Conservation (phyloP, 306 rosid species). For the Cercis canadensis region DNA sequence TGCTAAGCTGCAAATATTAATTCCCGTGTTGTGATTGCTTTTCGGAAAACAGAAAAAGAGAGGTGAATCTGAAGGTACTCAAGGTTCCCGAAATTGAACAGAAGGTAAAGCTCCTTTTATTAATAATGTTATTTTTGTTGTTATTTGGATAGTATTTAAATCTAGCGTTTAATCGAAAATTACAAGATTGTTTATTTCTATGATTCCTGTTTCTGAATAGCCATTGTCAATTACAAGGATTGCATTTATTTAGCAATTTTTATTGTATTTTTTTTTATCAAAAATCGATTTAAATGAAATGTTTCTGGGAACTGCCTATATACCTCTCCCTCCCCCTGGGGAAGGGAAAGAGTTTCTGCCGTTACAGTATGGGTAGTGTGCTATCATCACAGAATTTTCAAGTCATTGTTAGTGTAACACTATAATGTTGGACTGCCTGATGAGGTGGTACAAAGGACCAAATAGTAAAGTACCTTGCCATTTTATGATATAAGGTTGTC, state of each 20-base stretch:
- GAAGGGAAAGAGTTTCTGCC: no score
- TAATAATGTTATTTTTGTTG: not conserved
- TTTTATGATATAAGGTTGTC: not conserved
- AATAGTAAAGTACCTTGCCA: not conserved
- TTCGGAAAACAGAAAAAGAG: constrained; percentile 80
- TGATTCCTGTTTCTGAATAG: not conserved
- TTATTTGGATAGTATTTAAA: not conserved
- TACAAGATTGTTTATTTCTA: not conserved
- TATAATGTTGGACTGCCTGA: constrained; percentile 10
- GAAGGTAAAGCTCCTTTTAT: constrained; percentile 62
- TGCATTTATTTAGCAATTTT: not conserved
- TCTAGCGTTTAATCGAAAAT: constrained; percentile 6
- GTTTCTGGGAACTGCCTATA: no score
- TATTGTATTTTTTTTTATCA: no score
- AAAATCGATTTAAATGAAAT: no score
- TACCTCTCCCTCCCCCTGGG: no score
- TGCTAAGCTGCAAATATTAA: constrained; percentile 19
- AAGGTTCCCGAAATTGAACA: constrained; percentile 99
- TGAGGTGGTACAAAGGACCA: not conserved
- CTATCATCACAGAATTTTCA: no score
- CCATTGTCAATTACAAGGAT: constrained; percentile 6
- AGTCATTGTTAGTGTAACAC: constrained; percentile 1
- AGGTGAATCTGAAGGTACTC: constrained; percentile 96
- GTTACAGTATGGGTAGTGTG: no score
- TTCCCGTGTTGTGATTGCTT: constrained; percentile 30